Conservation (phyloP, 2,329 filamentous ascomycete species). For the Alternaria angustiovoidea region DNA sequence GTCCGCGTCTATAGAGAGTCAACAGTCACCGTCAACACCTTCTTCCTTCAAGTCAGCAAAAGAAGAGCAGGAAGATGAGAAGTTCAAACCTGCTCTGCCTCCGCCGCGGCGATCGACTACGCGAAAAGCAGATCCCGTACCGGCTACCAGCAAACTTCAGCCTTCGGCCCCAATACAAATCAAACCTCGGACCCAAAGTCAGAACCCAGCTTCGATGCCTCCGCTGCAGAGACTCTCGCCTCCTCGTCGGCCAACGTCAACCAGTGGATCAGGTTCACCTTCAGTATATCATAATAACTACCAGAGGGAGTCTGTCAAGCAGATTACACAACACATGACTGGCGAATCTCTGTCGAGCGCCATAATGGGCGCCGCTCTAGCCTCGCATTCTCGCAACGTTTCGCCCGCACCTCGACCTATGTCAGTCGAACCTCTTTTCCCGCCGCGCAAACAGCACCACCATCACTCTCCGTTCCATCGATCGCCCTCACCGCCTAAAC, state of each 20-base stretch:
- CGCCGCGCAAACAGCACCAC: slow-evolving; percentile 53
- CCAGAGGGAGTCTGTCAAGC: slow-evolving; percentile 47
- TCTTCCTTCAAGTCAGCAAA: slow-evolving; percentile 48
- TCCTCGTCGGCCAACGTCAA: slow-evolving; percentile 33
- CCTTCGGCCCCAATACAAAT: slow-evolving; percentile 31
- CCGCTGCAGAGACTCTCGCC: slow-evolving; percentile 32
- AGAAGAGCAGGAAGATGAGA: slow-evolving; percentile 44
- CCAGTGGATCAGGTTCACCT: slow-evolving; percentile 29
- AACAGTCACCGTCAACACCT: slow-evolving; percentile 40
- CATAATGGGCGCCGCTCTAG: slow-evolving; percentile 77
- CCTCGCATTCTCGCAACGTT: slow-evolving; percentile 63
- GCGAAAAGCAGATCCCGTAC: slow-evolving; percentile 18
- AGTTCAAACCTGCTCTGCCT: slow-evolving; percentile 43
- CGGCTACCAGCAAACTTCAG: slow-evolving; percentile 14
- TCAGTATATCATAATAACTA: slow-evolving; percentile 51
- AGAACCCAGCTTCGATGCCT: slow-evolving; percentile 36
- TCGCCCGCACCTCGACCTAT: slow-evolving; percentile 49
- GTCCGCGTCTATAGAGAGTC: slow-evolving; percentile 39
- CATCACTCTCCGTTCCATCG: slow-evolving; percentile 48
- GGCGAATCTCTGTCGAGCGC: slow-evolving; percentile 75
- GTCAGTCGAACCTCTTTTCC: slow-evolving; percentile 47
- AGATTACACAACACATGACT: slow-evolving; percentile 59
- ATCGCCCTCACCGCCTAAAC: slow-evolving; percentile 49
- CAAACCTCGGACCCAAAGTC: slow-evolving; percentile 46
- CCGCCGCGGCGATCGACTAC: slow-evolving; percentile 47